Conservation (phyloP, 2,329 filamentous ascomycete genomes). For the Paecilomyces sp. region DNA sequence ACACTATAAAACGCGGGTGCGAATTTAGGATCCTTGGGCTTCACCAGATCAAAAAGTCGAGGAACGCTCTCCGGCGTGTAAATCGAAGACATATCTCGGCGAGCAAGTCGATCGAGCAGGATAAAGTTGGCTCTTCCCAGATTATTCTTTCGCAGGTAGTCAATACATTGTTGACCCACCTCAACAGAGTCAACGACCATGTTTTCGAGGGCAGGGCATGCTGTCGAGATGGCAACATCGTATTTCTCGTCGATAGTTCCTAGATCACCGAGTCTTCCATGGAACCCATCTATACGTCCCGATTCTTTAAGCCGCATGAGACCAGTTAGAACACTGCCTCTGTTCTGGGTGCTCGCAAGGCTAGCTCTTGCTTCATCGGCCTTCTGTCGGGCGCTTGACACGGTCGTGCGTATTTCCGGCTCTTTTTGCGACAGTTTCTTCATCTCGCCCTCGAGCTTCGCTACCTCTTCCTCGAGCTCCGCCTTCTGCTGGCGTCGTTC, state of each 20-base stretch:
- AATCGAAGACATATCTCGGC: slow-evolving; percentile 69
- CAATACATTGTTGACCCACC: slow-evolving; percentile 94
- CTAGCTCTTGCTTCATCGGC: slow-evolving; percentile 92
- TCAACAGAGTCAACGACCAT: slow-evolving; percentile 96
- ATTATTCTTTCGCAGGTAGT: slow-evolving; percentile 95
- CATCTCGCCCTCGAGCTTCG: slow-evolving; percentile 65
- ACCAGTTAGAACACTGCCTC: slow-evolving; percentile 84
- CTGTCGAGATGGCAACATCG: slow-evolving; percentile 96
- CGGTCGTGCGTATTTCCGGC: slow-evolving; percentile 71
- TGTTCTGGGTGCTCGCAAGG: slow-evolving; percentile 81
- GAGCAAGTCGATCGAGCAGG: slow-evolving; percentile 77
- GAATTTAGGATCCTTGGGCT: slow-evolving; percentile 80
- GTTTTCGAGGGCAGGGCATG: slow-evolving; percentile 84
- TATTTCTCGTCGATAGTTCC: slow-evolving; percentile 91
- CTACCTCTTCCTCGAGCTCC: slow-evolving; percentile 65
- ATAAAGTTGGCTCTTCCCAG: slow-evolving; percentile 96
- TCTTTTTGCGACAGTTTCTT: slow-evolving; percentile 68
- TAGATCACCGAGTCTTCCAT: slow-evolving; percentile 88
- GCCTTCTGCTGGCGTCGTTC: slow-evolving; percentile 66
- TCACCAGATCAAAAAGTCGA: slow-evolving; percentile 86
- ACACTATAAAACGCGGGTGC: slow-evolving; percentile 90
- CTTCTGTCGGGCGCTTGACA: slow-evolving; percentile 87
- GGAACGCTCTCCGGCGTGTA: slow-evolving; percentile 88
- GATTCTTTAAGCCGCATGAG: slow-evolving; percentile 94
- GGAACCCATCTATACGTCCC: slow-evolving; percentile 93